These are phyloP conservation scores for Fusarium sulawesiense DNA, from an alignment of 2,329 filamentous ascomycete genomes.

Conservation along the genomic window DNA sequence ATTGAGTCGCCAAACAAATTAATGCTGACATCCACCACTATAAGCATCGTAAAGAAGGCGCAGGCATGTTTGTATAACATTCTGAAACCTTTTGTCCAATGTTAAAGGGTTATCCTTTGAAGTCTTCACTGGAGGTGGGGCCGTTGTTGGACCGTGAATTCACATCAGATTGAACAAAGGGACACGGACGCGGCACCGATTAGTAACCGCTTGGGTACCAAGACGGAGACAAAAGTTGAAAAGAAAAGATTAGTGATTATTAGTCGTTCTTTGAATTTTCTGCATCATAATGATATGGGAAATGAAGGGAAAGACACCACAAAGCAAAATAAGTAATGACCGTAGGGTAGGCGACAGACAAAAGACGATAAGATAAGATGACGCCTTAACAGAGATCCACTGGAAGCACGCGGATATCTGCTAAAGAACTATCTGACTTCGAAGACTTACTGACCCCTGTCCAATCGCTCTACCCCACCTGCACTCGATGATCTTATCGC, in stretches of 20 bases:
- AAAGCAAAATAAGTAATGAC: not conserved
- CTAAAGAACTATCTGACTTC: too few species aligned
- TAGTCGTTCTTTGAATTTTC: fast-evolving
- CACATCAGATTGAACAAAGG: fast-evolving
- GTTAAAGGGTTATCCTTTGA: fast-evolving
- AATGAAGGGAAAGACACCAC: not conserved
- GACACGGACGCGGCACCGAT: too few species aligned
- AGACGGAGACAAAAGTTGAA: not conserved
- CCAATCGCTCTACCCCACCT: too few species aligned
- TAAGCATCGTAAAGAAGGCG: too few species aligned
- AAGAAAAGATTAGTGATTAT: fast-evolving
- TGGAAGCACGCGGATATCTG: too few species aligned
- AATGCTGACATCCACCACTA: not conserved
- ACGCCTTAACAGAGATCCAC: not conserved
- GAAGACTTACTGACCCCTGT: too few species aligned
- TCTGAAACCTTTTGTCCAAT: fast-evolving
- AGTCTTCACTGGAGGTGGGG: fast-evolving
- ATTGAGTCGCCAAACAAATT: not conserved
- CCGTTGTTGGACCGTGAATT: not conserved
- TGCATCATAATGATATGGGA: fast-evolving
- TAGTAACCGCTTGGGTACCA: too few species aligned
- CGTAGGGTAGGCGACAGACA: not conserved
- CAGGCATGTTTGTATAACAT: not conserved
- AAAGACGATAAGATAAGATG: fast-evolving
- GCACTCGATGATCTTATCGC: not conserved